Percentiles rank a stretch among this genome's conserved stretches.
Conservation (phyloP, 176 grass and related monocot species). For the Themeda triandra region DNA sequence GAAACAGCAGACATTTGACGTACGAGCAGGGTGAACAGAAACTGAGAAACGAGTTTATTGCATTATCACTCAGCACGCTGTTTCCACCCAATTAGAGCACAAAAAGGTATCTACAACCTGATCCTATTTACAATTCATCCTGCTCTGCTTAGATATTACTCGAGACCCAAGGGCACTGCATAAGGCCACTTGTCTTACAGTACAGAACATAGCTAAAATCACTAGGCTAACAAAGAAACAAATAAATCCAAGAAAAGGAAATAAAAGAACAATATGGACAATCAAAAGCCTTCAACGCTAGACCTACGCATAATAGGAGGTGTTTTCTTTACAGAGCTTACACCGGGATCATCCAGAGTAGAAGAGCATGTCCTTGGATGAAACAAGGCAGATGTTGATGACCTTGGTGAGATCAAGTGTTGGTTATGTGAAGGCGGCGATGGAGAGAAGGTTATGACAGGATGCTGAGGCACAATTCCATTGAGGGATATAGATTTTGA, state of each 20-base stretch:
- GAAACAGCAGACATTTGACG: slow-evolving; percentile 18
- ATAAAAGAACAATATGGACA: slow-evolving; percentile 54
- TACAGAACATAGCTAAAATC: slow-evolving; percentile 43
- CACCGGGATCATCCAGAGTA: slow-evolving; percentile 58
- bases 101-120: slow-evolving; percentile 72
- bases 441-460: slow-evolving; percentile 49
- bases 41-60: slow-evolving; percentile 35
- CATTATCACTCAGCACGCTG: slow-evolving; percentile 31
- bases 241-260: slow-evolving; percentile 44
- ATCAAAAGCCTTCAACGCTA: slow-evolving; percentile 84
- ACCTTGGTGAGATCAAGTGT: slow-evolving; percentile 35
- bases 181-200: slow-evolving; percentile 41
- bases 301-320: slow-evolving; percentile 38
- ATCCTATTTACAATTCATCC: slow-evolving; percentile 68
- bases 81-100: slow-evolving; percentile 31
- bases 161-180: slow-evolving; percentile 28
- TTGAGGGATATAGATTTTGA: slow-evolving; percentile 85
- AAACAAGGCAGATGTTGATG: slow-evolving; percentile 56
- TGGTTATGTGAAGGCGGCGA: slow-evolving; percentile 47
- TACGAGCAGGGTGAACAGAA: not conserved
- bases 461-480: slow-evolving; percentile 54
- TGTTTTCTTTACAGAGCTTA: slow-evolving; percentile 50
- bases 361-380: slow-evolving; percentile 58
- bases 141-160: slow-evolving; percentile 32
- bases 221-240: slow-evolving; percentile 51